These are phyloP conservation scores for Mitragyna speciosa DNA, from an alignment of 257 asterid species.

Conservation along the genomic window DNA sequence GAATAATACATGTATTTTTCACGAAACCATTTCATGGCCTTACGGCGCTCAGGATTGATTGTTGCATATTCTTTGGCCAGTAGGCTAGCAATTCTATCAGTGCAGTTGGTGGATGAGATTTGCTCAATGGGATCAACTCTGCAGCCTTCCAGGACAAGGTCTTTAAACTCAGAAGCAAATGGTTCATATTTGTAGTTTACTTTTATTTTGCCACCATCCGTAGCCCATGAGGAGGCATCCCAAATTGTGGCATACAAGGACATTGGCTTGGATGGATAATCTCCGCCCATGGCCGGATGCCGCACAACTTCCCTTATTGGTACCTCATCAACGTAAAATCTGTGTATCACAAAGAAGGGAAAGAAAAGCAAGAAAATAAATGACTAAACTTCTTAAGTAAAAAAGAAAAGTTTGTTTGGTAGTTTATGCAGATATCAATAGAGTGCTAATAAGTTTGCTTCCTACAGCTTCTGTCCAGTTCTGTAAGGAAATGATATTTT, in stretches of 20 bases:
- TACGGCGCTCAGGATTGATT: conserved; percentile 37
- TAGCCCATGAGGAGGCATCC: conserved; percentile 97
- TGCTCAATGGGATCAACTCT: conserved; percentile 74
- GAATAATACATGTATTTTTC: conserved; percentile 80
- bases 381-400: background rate
- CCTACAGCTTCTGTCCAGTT: background rate
- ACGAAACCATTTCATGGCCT: conserved; percentile 59
- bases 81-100: conserved; percentile 32
- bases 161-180: conserved; percentile 60
- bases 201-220: conserved; percentile 78
- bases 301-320: conserved; percentile 68
- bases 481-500: background rate
- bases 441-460: background rate
- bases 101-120: conserved; percentile 68
- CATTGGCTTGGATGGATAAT: conserved; percentile 91
- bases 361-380: background rate
- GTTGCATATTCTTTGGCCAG: conserved; percentile 38
- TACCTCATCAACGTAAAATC: conserved; percentile 79
- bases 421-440: background rate
- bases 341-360: conserved; percentile 12
- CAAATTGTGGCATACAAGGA: conserved; percentile 88
- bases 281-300: conserved; percentile 58
- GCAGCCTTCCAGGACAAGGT: conserved; percentile 77
- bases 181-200: conserved; percentile 72
- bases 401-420: background rate